Percentiles rank a stretch among this genome's conserved stretches.
Evolutionary conservation across 148 eudicot genomes (phyloP).

Genomic region (Camellia lanceoleosa): DNA sequence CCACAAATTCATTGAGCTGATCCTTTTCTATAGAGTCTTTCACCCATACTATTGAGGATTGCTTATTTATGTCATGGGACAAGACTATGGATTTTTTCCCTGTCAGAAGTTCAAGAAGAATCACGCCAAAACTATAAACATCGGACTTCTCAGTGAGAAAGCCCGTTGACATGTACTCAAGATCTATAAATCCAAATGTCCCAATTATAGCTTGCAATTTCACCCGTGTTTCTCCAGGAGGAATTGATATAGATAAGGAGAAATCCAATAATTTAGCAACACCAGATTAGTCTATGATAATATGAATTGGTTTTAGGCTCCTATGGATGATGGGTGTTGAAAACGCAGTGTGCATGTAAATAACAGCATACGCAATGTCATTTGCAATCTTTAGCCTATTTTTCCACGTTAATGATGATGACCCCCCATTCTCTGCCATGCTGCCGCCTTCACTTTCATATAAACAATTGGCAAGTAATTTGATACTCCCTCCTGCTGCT

Average conservation of each 20-base stretch:
- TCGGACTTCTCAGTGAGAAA: slow-evolving; percentile 10
- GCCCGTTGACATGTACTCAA: not conserved
- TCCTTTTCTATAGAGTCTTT: no score
- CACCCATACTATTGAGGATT: no score
- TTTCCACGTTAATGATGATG: slow-evolving; percentile 3
- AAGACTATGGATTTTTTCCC: not conserved
- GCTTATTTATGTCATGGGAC: no score
- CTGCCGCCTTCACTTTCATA: no score
- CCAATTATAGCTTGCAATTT: no score
- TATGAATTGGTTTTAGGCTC: no score
- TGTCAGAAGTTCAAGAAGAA: slow-evolving; percentile 12
- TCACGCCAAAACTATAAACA: slow-evolving; percentile 21
- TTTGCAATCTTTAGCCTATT: slow-evolving; percentile 10
- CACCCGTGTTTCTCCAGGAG: slow-evolving; percentile 18
- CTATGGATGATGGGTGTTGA: not conserved
- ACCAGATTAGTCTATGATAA: slow-evolving; percentile 11
- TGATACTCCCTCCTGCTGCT: not conserved
- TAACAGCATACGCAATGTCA: slow-evolving; percentile 6
- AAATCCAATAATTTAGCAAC: slow-evolving; percentile 18
- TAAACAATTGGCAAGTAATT: not conserved
- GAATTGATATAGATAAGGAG: slow-evolving; percentile 14
- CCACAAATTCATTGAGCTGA: not conserved
- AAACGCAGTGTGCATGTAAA: slow-evolving; percentile 12
- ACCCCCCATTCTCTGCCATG: no score
- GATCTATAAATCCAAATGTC: not conserved